Conservation (phyloP, 441 rosid genomes). For the Cnidoscolus chayamansa region DNA sequence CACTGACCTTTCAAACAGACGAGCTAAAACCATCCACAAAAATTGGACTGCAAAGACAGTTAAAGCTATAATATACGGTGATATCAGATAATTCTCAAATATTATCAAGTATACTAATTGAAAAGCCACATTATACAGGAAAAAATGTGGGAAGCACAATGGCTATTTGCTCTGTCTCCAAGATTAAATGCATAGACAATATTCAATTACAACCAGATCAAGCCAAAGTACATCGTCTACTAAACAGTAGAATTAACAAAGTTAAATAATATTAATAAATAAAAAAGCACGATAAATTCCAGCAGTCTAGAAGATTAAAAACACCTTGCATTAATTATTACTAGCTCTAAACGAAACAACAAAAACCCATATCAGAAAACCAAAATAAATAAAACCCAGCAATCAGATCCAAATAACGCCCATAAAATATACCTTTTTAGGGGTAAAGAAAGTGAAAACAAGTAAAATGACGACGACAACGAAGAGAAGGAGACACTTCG, state of each 20-base stretch:
- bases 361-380: slow-evolving; percentile 7
- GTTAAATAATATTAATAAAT: background rate
- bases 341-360: background rate
- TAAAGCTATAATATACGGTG: background rate
- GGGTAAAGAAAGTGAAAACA: slow-evolving; percentile 43
- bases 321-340: background rate
- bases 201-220: background rate
- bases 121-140: background rate
- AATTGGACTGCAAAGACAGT: background rate
- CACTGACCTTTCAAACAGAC: background rate
- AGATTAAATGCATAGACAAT: too few relatives aligned
- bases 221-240: background rate
- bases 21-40: background rate
- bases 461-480: slow-evolving; percentile 43
- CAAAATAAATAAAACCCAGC: slow-evolving; percentile 9
- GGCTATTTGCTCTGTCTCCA: background rate
- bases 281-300: background rate
- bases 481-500: slow-evolving; percentile 55
- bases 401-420: slow-evolving; percentile 29
- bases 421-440: slow-evolving; percentile 37
- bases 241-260: background rate
- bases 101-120: background rate
- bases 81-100: background rate
- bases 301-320: background rate
- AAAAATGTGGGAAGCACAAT: background rate